phyloP scores from a whole-genome alignment of 108 stramenopile genomes.

The Skeletonema menzelii region DNA sequence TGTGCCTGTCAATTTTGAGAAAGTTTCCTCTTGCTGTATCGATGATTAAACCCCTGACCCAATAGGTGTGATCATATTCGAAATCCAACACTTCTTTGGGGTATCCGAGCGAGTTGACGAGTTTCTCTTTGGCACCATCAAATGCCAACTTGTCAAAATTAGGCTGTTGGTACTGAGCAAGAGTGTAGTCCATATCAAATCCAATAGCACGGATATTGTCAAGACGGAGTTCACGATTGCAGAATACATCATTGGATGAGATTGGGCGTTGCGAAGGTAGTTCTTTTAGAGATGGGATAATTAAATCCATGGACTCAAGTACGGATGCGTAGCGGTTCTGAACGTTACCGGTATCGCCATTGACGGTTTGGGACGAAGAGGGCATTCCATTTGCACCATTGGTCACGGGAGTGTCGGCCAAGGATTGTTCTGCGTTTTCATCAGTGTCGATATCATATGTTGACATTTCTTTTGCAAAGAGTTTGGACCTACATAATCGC shows the following conservation, averaged over 20 bases:
- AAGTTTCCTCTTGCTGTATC: slow-evolving; percentile 95
- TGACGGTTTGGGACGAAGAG: neutral
- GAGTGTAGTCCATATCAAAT: slow-evolving; percentile 97
- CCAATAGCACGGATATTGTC: slow-evolving; percentile 84
- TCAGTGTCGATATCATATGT: slow-evolving; percentile 28
- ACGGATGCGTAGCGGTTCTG: slow-evolving; percentile 21
- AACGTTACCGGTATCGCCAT: slow-evolving; percentile 3
- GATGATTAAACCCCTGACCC: slow-evolving; percentile 91
- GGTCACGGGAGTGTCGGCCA: slow-evolving; percentile 11
- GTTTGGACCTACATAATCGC: slow-evolving; percentile 2
- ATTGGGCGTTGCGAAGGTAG: slow-evolving; percentile 55
- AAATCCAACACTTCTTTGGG: slow-evolving; percentile 84
- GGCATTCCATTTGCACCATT: slow-evolving; percentile 1
- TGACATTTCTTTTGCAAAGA: slow-evolving; percentile 27
- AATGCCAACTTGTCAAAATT: slow-evolving; percentile 93
- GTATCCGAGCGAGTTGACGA: slow-evolving; percentile 86
- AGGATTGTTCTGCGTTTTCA: slow-evolving; percentile 15
- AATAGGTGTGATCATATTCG: slow-evolving; percentile 82
- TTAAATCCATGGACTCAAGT: slow-evolving; percentile 28
- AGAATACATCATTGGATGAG: slow-evolving; percentile 78
- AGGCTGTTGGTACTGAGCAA: slow-evolving; percentile 91
- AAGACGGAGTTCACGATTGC: slow-evolving; percentile 92
- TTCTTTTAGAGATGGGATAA: slow-evolving; percentile 25
- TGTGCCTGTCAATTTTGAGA: slow-evolving; percentile 94
- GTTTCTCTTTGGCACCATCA: slow-evolving; percentile 93